These are phyloP conservation scores for Xerocomus amazonicus DNA, from an alignment of 1,284 basidiomycete species.

Conservation along the genomic window DNA sequence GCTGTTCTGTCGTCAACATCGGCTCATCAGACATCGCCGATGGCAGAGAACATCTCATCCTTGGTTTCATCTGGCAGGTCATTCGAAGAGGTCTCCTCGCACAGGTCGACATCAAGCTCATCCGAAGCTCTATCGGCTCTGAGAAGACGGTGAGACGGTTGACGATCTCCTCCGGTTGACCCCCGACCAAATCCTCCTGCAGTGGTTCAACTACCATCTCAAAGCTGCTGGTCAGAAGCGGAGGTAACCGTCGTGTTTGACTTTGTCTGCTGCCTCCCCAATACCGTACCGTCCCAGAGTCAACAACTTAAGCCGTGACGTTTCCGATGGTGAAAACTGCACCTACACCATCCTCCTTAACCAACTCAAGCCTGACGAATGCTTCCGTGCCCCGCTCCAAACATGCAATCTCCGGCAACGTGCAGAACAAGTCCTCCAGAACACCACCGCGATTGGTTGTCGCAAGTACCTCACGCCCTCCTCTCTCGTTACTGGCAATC, in stretches of 20 bases:
- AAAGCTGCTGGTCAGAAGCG: conserved; percentile 92
- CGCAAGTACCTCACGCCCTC: conserved; percentile 93
- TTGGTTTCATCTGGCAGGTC: conserved; percentile 99
- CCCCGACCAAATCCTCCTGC: conserved; percentile 95
- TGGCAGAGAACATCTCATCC: conserved; percentile 93
- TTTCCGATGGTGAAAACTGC: conserved; percentile 95
- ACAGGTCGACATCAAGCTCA: conserved; percentile 99
- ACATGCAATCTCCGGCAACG: conserved; percentile 78
- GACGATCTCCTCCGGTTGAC: conserved; percentile 91
- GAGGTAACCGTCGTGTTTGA: conserved; percentile 44
- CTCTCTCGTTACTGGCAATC: conserved; percentile 93
- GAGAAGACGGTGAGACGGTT: conserved; percentile 95
- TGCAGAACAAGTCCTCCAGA: conserved; percentile 91
- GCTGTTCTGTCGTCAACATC: conserved; percentile 98
- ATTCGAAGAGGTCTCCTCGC: conserved; percentile 91
- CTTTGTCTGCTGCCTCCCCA: background rate
- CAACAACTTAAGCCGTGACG: too few species aligned
- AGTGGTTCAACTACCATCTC: conserved; percentile 99
- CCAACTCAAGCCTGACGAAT: conserved; percentile 92
- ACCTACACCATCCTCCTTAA: conserved; percentile 93
- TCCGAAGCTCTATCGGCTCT: conserved; percentile 92
- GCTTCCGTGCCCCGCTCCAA: conserved; percentile 90
- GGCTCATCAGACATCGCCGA: conserved; percentile 92
- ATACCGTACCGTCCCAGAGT: conserved; percentile 1
- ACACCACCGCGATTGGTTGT: conserved; percentile 92